Percentiles rank a stretch among this genome's conserved stretches.
Evolutionary conservation across 2,329 filamentous ascomycete genomes (phyloP).

Genomic region (Talaromyces sp.): DNA sequence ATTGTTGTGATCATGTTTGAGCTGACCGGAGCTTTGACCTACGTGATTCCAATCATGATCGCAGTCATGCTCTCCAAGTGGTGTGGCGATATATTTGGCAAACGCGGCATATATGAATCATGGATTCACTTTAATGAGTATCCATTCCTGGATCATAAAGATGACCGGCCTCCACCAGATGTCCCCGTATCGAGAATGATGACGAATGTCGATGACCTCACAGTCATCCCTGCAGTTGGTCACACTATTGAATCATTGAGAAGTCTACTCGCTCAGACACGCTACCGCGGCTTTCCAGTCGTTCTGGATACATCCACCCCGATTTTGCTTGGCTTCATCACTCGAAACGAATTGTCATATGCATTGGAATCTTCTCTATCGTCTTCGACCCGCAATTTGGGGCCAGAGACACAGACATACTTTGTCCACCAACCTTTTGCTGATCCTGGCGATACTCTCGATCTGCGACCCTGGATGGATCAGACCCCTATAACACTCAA

Average conservation of each 20-base stretch:
- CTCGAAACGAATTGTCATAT: conserved; percentile 80
- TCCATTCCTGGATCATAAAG: conserved; percentile 88
- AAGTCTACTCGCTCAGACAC: conserved; percentile 67
- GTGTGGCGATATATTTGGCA: conserved; percentile 93
- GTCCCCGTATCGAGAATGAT: conserved; percentile 84
- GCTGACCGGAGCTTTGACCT: conserved; percentile 90
- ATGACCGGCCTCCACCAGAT: conserved; percentile 74
- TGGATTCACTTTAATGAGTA: conserved; percentile 98
- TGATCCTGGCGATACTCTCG: conserved; percentile 73
- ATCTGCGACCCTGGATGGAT: conserved; percentile 97
- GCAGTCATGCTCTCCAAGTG: conserved; percentile 98
- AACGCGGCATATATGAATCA: conserved; percentile 90
- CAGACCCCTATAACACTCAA: conserved; percentile 93
- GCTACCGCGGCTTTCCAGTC: conserved; percentile 88
- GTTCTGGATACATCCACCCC: conserved; percentile 74
- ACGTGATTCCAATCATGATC: conserved; percentile 98
- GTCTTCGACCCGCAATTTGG: conserved; percentile 52
- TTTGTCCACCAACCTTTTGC: conserved; percentile 81
- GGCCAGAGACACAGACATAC: conserved; percentile 71
- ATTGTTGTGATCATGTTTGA: conserved; percentile 99
- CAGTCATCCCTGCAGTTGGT: conserved; percentile 79
- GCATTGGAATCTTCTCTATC: conserved; percentile 62
- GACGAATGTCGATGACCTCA: conserved; percentile 86
- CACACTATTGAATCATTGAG: conserved; percentile 79
- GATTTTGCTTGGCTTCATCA: conserved; percentile 87